Evolutionary conservation across 2,329 filamentous ascomycete genomes (phyloP), one percentile per base, ranked within the genome.

Genomic region (Xylariomycetidae sp.): DNA sequence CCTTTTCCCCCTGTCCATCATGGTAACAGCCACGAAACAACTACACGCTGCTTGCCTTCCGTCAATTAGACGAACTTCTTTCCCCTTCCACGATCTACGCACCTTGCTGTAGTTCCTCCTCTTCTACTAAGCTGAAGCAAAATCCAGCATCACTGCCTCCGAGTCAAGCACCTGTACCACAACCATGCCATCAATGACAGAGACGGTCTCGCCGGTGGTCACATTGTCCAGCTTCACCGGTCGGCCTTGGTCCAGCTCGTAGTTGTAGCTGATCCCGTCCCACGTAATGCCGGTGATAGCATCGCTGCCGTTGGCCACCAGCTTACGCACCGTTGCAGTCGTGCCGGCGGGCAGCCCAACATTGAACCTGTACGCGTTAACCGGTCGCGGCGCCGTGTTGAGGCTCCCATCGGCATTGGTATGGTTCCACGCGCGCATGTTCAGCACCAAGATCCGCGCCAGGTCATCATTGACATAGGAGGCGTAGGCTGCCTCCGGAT

Each of bases 291-390:
- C 76, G 1, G 70, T 70, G 15, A 79, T 68, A 7, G 77, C 76
- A 56, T 82, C 74, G 41, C 73, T 79, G 0, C 78, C 77, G 52
- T 79, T 79, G 2, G 78, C 76, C 30, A 61, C 50, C 19, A 82
- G 52, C 17, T 75, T 57, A 47, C 72, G 61, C 31, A 77, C 59
- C 43, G 5, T 42, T 43, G 27, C 47, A 36, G 37, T 48, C 48
- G 7, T 26, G 4, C 40, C 33, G 8, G 34, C 25, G 20, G 19
- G 12, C 13, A 39, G 23, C 1, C 42, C 25, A 19, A 72, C 42
- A 4, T 55, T 42, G 33, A 76, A 65, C 3, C 43, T 57, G 38
- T 74, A 76, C 14, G 44, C 53, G 31, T 49, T 53, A 10, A 41
- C 45, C 12, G 50, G 56, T 8, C 66, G 52, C n/a, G 49, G 33